phyloP scores from a whole-genome alignment of 169 alveolate species.

The Eimeria sp. region DNA sequence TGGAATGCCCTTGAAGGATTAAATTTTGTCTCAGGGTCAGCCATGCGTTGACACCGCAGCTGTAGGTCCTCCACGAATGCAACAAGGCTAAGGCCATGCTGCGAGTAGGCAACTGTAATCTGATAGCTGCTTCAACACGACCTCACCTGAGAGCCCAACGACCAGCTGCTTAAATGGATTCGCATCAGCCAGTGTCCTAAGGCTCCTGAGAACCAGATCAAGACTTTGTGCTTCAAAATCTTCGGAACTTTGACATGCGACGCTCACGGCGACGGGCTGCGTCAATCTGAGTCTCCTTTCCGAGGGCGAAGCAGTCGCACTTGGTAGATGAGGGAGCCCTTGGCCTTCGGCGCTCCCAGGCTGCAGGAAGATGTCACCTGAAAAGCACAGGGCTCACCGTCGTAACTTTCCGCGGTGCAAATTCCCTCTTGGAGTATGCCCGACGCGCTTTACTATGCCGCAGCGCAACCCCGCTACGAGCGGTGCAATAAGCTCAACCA shows the following conservation, averaged over 20 bases:
- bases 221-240: constrained; percentile 68
- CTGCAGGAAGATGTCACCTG: constrained; percentile 21
- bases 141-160: constrained; percentile 68
- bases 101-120: not conserved
- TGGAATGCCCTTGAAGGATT: not conserved
- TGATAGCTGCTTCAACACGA: not conserved
- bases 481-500: not conserved
- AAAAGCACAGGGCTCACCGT: not conserved
- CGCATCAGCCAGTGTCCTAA: constrained; percentile 28
- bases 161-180: constrained; percentile 51
- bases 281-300: constrained; percentile 38
- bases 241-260: constrained; percentile 54
- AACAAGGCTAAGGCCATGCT: not conserved
- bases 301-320: constrained; percentile 21
- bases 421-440: not conserved
- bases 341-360: constrained; percentile 19
- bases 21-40: not conserved
- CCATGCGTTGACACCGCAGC: not conserved
- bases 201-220: constrained; percentile 59
- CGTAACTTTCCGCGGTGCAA: not conserved
- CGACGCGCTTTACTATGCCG: not conserved
- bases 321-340: not conserved
- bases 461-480: not conserved
- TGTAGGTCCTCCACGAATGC: not conserved
- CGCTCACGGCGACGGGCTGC: constrained; percentile 46